phyloP scores from a whole-genome alignment of 2,329 filamentous ascomycete species.

The Chaetomiaceae sp. region DNA sequence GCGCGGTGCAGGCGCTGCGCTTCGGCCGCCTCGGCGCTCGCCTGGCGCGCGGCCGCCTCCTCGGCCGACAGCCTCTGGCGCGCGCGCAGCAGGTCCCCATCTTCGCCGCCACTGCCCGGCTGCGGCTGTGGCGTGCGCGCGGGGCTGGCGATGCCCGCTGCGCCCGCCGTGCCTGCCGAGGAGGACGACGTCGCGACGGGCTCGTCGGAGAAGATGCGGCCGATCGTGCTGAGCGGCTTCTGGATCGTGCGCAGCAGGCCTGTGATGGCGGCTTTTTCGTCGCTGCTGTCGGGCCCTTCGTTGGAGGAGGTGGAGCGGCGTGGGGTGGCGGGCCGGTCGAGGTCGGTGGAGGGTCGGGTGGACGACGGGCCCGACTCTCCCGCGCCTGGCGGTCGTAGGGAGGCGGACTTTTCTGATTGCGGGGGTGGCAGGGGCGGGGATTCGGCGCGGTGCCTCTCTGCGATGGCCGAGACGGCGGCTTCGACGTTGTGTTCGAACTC shows the following conservation, averaged over 20 bases:
- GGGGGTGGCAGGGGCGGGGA: constrained; percentile 40
- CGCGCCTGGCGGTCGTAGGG: constrained; percentile 19
- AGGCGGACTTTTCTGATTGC: constrained; percentile 40
- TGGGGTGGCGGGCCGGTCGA: constrained; percentile 36
- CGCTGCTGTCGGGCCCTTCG: constrained; percentile 43
- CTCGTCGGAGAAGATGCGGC: constrained; percentile 83
- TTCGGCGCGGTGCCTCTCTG: constrained; percentile 68
- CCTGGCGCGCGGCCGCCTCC: constrained; percentile 83
- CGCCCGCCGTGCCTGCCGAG: constrained; percentile 7
- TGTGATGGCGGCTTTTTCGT: constrained; percentile 75
- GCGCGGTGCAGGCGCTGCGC: constrained; percentile 73
- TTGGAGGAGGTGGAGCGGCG: constrained; percentile 50
- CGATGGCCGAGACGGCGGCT: constrained; percentile 88
- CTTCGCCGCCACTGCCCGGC: constrained; percentile 31
- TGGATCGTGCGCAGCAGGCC: constrained; percentile 88
- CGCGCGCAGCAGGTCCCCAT: constrained; percentile 32
- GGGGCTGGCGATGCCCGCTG: constrained; percentile 32
- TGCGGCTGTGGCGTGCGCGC: constrained; percentile 30
- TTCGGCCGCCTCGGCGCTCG: constrained; percentile 82
- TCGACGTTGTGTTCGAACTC: constrained; percentile 98
- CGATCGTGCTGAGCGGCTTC: constrained; percentile 82
- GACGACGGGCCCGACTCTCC: constrained; percentile 43
- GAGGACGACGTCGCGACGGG: constrained; percentile 35
- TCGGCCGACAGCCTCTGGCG: constrained; percentile 60
- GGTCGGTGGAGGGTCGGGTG: constrained; percentile 39